Percentiles rank a stretch among this genome's conserved stretches.
phyloP scores from a whole-genome alignment of 129 eudicot species.

The Calendula officinalis region DNA sequence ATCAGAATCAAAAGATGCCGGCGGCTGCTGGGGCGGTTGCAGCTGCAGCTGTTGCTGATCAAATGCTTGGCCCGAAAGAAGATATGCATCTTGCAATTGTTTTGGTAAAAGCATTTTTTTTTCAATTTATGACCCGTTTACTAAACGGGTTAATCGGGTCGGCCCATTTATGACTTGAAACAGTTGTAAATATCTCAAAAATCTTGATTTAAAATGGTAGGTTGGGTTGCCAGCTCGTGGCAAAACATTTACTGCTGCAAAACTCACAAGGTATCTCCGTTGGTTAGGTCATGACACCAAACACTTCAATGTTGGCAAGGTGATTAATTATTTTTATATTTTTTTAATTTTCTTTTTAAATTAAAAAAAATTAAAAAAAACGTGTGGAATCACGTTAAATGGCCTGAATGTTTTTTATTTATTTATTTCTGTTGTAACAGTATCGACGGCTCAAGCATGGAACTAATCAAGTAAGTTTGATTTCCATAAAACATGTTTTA shows the following conservation, averaged over 20 bases:
- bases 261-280: conserved; percentile 95
- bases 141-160: too few relatives aligned
- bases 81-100: conserved; percentile 97
- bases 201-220: conserved; percentile 35
- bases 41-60: conserved; percentile 99
- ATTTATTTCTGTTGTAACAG: conserved; percentile 41
- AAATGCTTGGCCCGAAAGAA: conserved; percentile 98
- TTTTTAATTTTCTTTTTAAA: not conserved
- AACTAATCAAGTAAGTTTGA: conserved; percentile 71
- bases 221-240: conserved; percentile 99
- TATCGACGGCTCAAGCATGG: conserved; percentile 97
- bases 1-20: conserved; percentile 65
- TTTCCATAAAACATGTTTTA: not conserved
- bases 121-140: too few relatives aligned
- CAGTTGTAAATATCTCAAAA: not conserved
- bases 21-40: conserved; percentile 99
- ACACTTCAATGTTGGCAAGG: conserved; percentile 99
- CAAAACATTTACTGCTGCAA: conserved; percentile 97
- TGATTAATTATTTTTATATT: conserved; percentile 20
- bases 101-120: too few relatives aligned
- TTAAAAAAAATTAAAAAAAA: not conserved
- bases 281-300: conserved; percentile 99
- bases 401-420: conserved; percentile 20
- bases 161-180: not conserved
- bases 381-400: conserved; percentile 17